Percentiles rank a stretch among this genome's conserved stretches.
phyloP scores from a whole-genome alignment of 176 grass and related monocot genomes.

The Oryza nivara region DNA sequence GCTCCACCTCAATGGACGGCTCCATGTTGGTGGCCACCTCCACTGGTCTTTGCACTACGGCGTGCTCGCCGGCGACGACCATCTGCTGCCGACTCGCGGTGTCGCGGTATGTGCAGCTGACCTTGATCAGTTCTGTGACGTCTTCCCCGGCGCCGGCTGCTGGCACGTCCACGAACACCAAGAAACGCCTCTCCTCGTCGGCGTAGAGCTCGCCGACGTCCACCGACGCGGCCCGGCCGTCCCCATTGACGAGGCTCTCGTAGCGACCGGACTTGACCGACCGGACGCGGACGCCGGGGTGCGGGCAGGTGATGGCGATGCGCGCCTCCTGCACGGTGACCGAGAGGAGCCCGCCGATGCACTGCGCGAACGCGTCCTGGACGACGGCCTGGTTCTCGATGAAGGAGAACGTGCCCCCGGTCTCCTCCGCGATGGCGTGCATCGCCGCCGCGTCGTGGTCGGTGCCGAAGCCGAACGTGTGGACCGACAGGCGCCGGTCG shows the following conservation, averaged over 20 bases:
- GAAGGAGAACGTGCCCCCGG: slow-evolving; percentile 68
- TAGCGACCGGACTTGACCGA: slow-evolving; percentile 33
- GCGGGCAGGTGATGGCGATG: slow-evolving; percentile 34
- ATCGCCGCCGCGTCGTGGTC: slow-evolving; percentile 60
- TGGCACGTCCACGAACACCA: too few species aligned
- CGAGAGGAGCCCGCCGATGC: slow-evolving; percentile 65
- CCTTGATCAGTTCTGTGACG: too few species aligned
- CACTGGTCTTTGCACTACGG: slow-evolving; percentile 24
- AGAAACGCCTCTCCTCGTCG: too few species aligned
- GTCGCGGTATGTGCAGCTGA: slow-evolving; percentile 29
- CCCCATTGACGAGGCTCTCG: too few species aligned
- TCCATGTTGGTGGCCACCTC: neutral
- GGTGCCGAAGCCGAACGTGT: slow-evolving; percentile 58
- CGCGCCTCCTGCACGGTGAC: slow-evolving; percentile 48
- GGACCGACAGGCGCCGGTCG: slow-evolving; percentile 30
- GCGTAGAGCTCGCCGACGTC: too few species aligned
- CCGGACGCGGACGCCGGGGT: slow-evolving; percentile 41
- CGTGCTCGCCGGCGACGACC: slow-evolving; percentile 16
- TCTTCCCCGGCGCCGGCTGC: too few species aligned
- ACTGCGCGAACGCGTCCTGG: slow-evolving; percentile 69
- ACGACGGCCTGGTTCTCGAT: slow-evolving; percentile 49
- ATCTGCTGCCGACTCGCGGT: neutral
- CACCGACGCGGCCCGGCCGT: too few species aligned
- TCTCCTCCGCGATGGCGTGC: slow-evolving; percentile 57
- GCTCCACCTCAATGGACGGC: slow-evolving; percentile 47